Evolutionary conservation across 169 alveolate species (phyloP).

Genomic region (Eimeria praecox): DNA sequence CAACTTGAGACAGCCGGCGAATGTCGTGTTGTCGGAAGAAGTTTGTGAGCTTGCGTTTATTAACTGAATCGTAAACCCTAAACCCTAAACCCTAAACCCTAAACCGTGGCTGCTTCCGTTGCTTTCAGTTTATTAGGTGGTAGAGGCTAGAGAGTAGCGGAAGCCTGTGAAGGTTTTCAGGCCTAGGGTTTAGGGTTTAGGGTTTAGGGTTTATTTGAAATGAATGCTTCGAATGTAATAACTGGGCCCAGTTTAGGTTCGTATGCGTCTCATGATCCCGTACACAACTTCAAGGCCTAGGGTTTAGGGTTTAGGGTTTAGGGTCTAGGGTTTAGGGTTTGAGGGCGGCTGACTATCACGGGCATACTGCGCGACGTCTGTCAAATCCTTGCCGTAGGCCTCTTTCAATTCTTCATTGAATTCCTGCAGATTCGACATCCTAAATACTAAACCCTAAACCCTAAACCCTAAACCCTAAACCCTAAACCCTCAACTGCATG

Average conservation of each 20-base stretch:
- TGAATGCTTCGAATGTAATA: no score
- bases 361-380: constrained; percentile 56
- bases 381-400: constrained; percentile 62
- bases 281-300: background rate
- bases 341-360: constrained; percentile 15
- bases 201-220: background rate
- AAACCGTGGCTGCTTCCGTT: background rate
- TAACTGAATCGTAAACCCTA: background rate
- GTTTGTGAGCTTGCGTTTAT: constrained; percentile 52
- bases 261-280: background rate
- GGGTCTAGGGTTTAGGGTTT: constrained; percentile 15
- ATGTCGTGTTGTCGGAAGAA: constrained; percentile 53
- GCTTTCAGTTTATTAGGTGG: background rate
- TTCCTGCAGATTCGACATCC: constrained; percentile 24
- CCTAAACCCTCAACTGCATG: background rate
- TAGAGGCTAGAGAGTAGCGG: background rate
- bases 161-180: no score
- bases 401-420: constrained; percentile 63
- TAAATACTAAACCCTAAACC: background rate
- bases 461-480: background rate
- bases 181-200: no score
- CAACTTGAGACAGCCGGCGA: constrained; percentile 31
- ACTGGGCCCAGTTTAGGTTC: no score
- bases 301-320: background rate
- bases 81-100: constrained; percentile 22